Base-by-base conservation (phyloP, 352 stramenopile genomes). In the Globisporangium irregulare region DNA sequence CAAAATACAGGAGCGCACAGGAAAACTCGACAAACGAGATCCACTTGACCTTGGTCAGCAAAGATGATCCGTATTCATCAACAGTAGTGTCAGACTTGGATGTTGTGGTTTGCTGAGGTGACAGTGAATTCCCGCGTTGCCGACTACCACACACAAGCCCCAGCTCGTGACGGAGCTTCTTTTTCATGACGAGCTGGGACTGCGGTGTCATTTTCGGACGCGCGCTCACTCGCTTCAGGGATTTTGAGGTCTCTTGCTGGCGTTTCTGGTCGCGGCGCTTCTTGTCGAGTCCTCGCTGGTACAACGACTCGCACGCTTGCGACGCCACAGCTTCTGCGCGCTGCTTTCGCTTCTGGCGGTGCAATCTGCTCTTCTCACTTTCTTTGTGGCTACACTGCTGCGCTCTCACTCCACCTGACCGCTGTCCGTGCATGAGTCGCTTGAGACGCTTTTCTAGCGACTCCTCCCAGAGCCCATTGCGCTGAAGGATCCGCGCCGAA, bases 1-100 rank as follows among this genome's bases (percentile, higher is more conserved):
- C 81, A 32, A 90, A 90, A 50, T 86, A 85, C 10, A 90, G 62
- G 2, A 90, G 46, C 0, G 73, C 78, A 38, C 81, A 90, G 7
- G 81, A 86, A 61, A 90, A 90, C 66, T 86, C 77, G 18, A 90
- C 66, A 59, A 80, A 82, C 24, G 68, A 73, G 51, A 82, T 3
- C 41, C 36, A 27, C 20, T 62, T 59, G 25, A 5, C 27, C 12
- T 59, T 32, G 15, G 0, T 3, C 59, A 22, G 29, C 59, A 10
- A 63, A 51, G 27, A 50, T 18, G 15, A n/a, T 50, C 15, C 15
- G 4, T 51, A 8, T 22, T 22, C 43, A 24, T 51, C 43, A 22
- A 18, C 38, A 46, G 38, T 15, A 18, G 6, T 18, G 10, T 51
- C 18, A n/a, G 43, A 24, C 6, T 9, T 51, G 43, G 43, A 22